Conservation (phyloP, 257 asterid genomes). For the Schizonepeta tenuifolia region DNA sequence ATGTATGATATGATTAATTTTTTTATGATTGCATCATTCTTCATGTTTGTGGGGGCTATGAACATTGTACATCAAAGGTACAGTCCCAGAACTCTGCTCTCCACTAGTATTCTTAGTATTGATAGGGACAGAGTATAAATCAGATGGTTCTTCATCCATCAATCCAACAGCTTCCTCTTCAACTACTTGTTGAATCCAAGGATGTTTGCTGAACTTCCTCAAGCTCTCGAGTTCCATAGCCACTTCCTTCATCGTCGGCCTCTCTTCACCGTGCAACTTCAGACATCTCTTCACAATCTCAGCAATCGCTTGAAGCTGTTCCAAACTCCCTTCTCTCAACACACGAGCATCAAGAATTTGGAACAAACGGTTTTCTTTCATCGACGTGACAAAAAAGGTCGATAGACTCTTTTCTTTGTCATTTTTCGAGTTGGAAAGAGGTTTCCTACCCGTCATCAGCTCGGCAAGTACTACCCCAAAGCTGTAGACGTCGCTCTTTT, state of each 20-base stretch:
- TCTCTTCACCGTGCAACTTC: conserved; percentile 38
- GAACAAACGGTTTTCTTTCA: conserved; percentile 40
- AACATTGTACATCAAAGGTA: background rate
- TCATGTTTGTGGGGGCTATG: too few relatives aligned
- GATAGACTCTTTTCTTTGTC: conserved; percentile 43
- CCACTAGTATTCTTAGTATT: background rate
- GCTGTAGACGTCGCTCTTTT: conserved; percentile 42
- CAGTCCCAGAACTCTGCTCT: background rate
- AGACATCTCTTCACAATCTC: conserved; percentile 56
- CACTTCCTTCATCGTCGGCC: conserved; percentile 60
- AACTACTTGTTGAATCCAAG: background rate
- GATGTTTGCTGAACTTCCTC: conserved; percentile 18
- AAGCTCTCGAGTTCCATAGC: conserved; percentile 51
- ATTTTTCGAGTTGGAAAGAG: conserved; percentile 11
- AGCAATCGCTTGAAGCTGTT: conserved; percentile 36
- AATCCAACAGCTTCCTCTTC: background rate
- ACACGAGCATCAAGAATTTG: conserved; percentile 45
- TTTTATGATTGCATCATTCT: too few relatives aligned
- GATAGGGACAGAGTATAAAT: background rate
- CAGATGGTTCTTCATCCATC: background rate
- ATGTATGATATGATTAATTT: too few relatives aligned
- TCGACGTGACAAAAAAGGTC: conserved; percentile 38
- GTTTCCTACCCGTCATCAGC: conserved; percentile 44
- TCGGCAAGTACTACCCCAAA: conserved; percentile 50
- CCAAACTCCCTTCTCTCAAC: conserved; percentile 44